phyloP scores from a whole-genome alignment of 1,139 yeast species.

The Hyphopichia pseudoburtonii region DNA sequence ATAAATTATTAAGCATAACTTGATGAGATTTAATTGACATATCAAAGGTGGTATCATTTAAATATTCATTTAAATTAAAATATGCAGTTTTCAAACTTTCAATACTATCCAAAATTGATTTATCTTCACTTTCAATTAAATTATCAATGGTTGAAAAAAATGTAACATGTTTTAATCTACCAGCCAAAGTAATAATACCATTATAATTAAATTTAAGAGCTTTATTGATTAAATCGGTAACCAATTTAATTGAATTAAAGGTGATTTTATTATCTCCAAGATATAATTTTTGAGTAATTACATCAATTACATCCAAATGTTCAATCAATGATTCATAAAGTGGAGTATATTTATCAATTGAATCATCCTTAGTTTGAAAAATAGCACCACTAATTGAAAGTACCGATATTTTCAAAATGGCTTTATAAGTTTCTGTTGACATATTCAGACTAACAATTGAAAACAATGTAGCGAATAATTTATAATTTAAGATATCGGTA shows the following conservation, averaged over 20 bases:
- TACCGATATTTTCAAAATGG: conserved; percentile 46
- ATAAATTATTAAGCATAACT: conserved; percentile 42
- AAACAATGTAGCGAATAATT: conserved; percentile 43
- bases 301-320: conserved; percentile 43
- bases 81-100: conserved; percentile 35
- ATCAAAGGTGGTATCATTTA: conserved; percentile 38
- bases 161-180: conserved; percentile 45
- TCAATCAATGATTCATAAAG: conserved; percentile 44
- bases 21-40: conserved; percentile 42
- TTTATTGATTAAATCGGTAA: conserved; percentile 45
- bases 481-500: conserved; percentile 37
- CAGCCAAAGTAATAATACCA: conserved; percentile 44
- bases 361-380: conserved; percentile 34
- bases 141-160: conserved; percentile 44
- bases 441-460: conserved; percentile 44
- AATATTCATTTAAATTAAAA: conserved; percentile 38
- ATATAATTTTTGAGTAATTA: conserved; percentile 40
- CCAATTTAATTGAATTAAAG: conserved; percentile 45
- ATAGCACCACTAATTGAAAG: conserved; percentile 47
- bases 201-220: conserved; percentile 40
- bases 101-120: conserved; percentile 32
- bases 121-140: conserved; percentile 41
- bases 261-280: conserved; percentile 47
- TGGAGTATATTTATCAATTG: conserved; percentile 37
- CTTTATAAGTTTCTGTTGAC: conserved; percentile 52